These are phyloP conservation scores for Eimeria tenella DNA, from an alignment of 169 alveolate genomes.

Conservation along the genomic window DNA sequence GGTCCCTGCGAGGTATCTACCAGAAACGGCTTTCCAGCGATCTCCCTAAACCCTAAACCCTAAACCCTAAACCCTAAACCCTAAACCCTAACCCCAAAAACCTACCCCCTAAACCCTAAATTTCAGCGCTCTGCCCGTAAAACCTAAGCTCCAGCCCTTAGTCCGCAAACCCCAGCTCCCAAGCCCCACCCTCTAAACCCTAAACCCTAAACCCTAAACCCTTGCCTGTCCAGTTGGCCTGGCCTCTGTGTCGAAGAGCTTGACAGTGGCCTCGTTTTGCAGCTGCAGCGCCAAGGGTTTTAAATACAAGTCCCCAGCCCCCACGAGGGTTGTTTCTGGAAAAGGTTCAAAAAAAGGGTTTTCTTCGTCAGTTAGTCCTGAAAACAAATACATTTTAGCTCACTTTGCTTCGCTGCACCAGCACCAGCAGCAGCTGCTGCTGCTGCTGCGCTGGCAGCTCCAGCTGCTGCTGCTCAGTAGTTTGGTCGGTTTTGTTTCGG, in stretches of 20 bases:
- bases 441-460: neutral
- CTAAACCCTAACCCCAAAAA: too few species aligned
- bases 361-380: constrained; percentile 15
- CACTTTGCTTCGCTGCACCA: neutral
- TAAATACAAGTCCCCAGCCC: constrained; percentile 46
- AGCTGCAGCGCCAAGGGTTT: constrained; percentile 57
- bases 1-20: too few species aligned
- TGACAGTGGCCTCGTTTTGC: constrained; percentile 22
- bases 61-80: too few species aligned
- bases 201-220: too few species aligned
- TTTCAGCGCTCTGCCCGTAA: too few species aligned
- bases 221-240: neutral
- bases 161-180: too few species aligned
- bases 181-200: too few species aligned
- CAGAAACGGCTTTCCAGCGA: too few species aligned
- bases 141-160: too few species aligned
- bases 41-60: too few species aligned
- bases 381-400: neutral
- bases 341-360: constrained; percentile 76
- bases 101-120: too few species aligned
- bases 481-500: too few species aligned
- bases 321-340: constrained; percentile 13
- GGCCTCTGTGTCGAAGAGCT: constrained; percentile 58
- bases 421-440: neutral
- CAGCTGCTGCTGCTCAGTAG: neutral